These are phyloP conservation scores for Arabis alpina DNA, from an alignment of 345 rosid genomes.

Conservation along the genomic window DNA sequence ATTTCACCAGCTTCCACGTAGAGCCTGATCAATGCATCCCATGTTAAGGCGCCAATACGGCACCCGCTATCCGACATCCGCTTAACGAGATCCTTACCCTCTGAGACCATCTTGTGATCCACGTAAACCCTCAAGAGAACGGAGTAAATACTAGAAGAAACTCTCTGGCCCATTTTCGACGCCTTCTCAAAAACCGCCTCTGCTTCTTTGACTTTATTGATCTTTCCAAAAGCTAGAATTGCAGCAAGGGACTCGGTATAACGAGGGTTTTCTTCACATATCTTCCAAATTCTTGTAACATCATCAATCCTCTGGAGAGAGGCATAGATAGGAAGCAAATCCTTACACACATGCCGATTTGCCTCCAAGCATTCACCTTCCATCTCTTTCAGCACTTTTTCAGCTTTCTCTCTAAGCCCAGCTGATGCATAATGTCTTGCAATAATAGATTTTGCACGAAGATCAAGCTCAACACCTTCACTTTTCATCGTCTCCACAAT, in stretches of 20 bases:
- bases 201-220: slow-evolving; percentile 70
- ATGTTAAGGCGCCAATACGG: slow-evolving; percentile 63
- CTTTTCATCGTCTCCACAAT: slow-evolving; percentile 82
- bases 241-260: slow-evolving; percentile 60
- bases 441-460: slow-evolving; percentile 48
- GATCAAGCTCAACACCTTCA: slow-evolving; percentile 76
- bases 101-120: slow-evolving; percentile 69
- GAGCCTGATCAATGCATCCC: slow-evolving; percentile 83
- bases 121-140: slow-evolving; percentile 75
- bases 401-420: slow-evolving; percentile 70
- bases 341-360: slow-evolving; percentile 56
- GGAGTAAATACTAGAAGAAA: slow-evolving; percentile 52
- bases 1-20: slow-evolving; percentile 80
- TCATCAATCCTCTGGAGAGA: slow-evolving; percentile 73
- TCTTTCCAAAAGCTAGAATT: slow-evolving; percentile 80
- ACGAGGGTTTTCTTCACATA: slow-evolving; percentile 62
- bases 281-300: slow-evolving; percentile 80
- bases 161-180: slow-evolving; percentile 48
- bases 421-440: slow-evolving; percentile 71
- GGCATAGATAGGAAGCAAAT: slow-evolving; percentile 71
- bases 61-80: slow-evolving; percentile 67
- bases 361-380: slow-evolving; percentile 72
- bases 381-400: slow-evolving; percentile 67
- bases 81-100: slow-evolving; percentile 75
- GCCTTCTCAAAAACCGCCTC: slow-evolving; percentile 68